Base-by-base conservation (phyloP, 192 early-diverging fungal genomes). In the Mortierella claussenii region DNA sequence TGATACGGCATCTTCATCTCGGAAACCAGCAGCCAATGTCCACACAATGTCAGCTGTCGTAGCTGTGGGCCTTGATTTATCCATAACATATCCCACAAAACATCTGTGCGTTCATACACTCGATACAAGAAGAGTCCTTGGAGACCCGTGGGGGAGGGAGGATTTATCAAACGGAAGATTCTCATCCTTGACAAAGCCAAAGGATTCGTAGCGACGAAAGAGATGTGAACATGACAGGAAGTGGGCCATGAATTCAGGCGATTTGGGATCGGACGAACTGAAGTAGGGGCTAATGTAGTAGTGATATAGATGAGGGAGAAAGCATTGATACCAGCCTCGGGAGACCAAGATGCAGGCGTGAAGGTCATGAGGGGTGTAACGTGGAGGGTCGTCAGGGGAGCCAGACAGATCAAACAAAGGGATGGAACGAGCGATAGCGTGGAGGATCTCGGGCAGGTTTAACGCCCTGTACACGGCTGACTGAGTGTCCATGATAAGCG, bases 281-380 rank as follows among this genome's bases (percentile, higher is more conserved):
- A 27, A 18, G 13, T 30, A 18, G 17, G 21, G 7, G 12, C 46
- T 44, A 27, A 66, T 20, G n/a, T 33, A 56, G 6, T 24, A 56
- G 45, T 28, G 31, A 30, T 66, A 66, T 3, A 66, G 32, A 23
- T 48, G 23, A 3, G 64, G 64, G 5, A 66, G 52, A 32, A 66
- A 66, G 12, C 64, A 66, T 34, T 27, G 44, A 34, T 66, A 28
- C 64, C 64, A 66, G 21, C 47, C 44, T 15, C 54, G 53, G 13
- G 31, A 56, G 27, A 66, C 64, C 27, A 66, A 54, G 45, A 66
- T 23, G 20, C 54, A 66, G 9, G 30, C 31, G 45, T 48, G 45
- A 6, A 56, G 26, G 4, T 30, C n/a, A 15, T 36, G 12, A 13
- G 55, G 46, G 23, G 45, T 33, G 10, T 47, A 33, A 40, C 7